Percentiles rank a stretch among this genome's conserved stretches.
phyloP scores from a whole-genome alignment of 2,329 filamentous ascomycete genomes.

The Aspergillus viridinutans region DNA sequence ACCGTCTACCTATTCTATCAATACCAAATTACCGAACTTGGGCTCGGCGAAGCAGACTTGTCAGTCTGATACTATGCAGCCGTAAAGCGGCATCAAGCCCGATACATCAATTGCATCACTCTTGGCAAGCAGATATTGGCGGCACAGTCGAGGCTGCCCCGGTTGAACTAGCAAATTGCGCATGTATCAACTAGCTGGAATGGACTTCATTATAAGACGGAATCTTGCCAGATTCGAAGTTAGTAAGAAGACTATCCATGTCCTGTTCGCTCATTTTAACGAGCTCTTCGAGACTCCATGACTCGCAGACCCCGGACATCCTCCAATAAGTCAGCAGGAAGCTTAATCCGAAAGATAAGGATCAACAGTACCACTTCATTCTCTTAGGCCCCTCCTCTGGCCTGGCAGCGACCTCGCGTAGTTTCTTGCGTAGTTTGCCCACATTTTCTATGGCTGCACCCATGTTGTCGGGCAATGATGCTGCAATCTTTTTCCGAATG shows the following conservation, averaged over 20 bases:
- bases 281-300: constrained; percentile 79
- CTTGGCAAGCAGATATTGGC: not conserved
- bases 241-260: constrained; percentile 77
- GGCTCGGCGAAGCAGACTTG: not conserved
- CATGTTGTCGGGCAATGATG: constrained; percentile 68
- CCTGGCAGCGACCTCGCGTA: constrained; percentile 71
- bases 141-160: not conserved
- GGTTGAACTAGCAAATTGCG: not conserved
- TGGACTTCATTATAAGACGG: constrained; percentile 37
- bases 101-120: not conserved
- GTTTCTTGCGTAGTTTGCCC: constrained; percentile 70
- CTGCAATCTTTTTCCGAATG: constrained; percentile 77
- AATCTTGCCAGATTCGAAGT: constrained; percentile 53
- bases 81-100: not conserved
- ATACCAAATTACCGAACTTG: not conserved
- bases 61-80: not conserved
- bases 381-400: constrained; percentile 73
- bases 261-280: constrained; percentile 76
- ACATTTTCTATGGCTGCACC: constrained; percentile 83
- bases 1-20: not conserved
- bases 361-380: constrained; percentile 71
- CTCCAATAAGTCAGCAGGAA: constrained; percentile 39
- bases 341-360: not conserved
- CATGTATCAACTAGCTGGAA: not conserved
- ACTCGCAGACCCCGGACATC: constrained; percentile 90